These are phyloP conservation scores for Beauveria medogensis DNA, from an alignment of 2,329 filamentous ascomycete genomes.

Conservation along the genomic window DNA sequence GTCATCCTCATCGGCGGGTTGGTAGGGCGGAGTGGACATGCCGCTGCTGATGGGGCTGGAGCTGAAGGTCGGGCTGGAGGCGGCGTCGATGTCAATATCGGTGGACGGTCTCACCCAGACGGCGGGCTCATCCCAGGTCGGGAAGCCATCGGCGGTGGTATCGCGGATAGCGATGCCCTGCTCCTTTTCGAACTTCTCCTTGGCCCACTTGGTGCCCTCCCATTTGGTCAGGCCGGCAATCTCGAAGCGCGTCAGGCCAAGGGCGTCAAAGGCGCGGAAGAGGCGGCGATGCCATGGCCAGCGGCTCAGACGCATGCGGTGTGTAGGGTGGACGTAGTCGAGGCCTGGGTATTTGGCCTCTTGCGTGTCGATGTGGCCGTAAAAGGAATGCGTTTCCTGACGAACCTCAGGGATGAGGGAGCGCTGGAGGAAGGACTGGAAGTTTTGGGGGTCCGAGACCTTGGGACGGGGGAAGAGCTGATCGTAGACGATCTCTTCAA, in stretches of 20 bases:
- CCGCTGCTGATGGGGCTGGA: constrained; percentile 4
- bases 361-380: constrained; percentile 68
- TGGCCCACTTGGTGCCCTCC: constrained; percentile 78
- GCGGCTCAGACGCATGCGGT: constrained; percentile 68
- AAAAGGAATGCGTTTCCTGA: constrained; percentile 70
- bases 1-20: constrained; percentile 19
- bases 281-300: constrained; percentile 70
- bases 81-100: background rate
- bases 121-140: constrained; percentile 48
- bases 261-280: constrained; percentile 65
- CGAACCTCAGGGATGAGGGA: constrained; percentile 70
- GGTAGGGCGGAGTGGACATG: constrained; percentile 5
- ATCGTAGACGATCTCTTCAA: constrained; percentile 68
- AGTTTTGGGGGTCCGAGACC: constrained; percentile 60
- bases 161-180: constrained; percentile 63
- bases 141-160: constrained; percentile 62
- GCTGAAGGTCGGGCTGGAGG: background rate
- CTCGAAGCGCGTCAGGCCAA: constrained; percentile 61
- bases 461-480: constrained; percentile 63
- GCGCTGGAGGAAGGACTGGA: constrained; percentile 60
- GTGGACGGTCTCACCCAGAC: constrained; percentile 19
- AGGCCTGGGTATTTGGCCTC: constrained; percentile 77
- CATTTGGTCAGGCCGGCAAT: constrained; percentile 68
- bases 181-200: constrained; percentile 70
- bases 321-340: constrained; percentile 65